Base-by-base conservation (phyloP, 2,329 filamentous ascomycete genomes). In the Alternaria incomplexa region DNA sequence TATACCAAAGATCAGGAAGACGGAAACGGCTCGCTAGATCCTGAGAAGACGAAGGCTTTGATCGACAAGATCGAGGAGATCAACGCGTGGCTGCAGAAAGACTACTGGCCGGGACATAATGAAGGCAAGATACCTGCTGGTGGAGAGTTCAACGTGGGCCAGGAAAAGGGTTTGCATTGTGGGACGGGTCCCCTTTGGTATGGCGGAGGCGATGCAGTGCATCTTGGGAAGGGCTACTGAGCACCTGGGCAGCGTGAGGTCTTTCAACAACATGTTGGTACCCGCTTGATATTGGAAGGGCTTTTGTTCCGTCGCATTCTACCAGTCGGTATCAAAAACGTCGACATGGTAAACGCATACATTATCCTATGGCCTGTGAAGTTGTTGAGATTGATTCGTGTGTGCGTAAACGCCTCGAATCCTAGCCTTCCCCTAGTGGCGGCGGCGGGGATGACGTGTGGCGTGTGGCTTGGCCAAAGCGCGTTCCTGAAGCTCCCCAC, bases 141-240 rank as follows among this genome's bases (percentile, higher is more conserved):
- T 12, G 90, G 91, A 0, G 91, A 96, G 74, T 97, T 95, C 93
- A 82, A 91, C 23, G 89, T 97, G n/a, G 94, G 95, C 0, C 88
- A 96, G 71, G 93, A 95, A 77, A 90, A 85, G 71, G 94, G 94
- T 0, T 81, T 97, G 58, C 91, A 95, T 73, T 89, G 88, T 62
- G 87, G 92, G 47, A 88, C 86, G 66, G 95, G 95, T 0, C 84
- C 85, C 6, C 80, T 97, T 47, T 98, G 94, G 93, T 77, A 73
- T 81, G 95, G 83, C 3, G 92, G 89, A 25, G 94, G 94, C 1
- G 86, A 91, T 66, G 91, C 88, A 4, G 85, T 97, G 17, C 74
- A 82, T 62, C 58, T 84, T 8, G 87, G 88, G 1, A 79, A 82
- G 62, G 86, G 83, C 2, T 85, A 85, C 62, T 83, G 66, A 79